Evolutionary conservation across 108 stramenopile species (phyloP), one percentile per base, ranked within the genome.

Genomic region (Skeletonema tropicum): DNA sequence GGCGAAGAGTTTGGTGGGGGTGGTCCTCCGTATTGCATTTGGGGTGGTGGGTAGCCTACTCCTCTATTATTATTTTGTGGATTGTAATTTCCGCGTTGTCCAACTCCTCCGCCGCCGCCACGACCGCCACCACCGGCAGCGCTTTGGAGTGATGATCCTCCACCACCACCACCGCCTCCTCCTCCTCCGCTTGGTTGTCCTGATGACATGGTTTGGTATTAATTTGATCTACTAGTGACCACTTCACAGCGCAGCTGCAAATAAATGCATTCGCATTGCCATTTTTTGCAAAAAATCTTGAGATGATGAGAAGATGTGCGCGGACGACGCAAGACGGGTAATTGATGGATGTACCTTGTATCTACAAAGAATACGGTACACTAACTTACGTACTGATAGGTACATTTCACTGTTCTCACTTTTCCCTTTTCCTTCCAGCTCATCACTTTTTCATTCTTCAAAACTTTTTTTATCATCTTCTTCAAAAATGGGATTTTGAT

Each of bases 141-240:
- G 2, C 30, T 32, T 59, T 73, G 72, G 17, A 73, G 49, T 8
- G 72, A 73, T 23, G 72, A 73, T 31, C 60, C 60, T 59, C 59
- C 70, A 30, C 65, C 59, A 29, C 58, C 65, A 23, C 52, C 52
- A 2, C 52, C 52, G 2, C 9, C 21, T 0, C 23, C 21, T 6
- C 23, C 21, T 52, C 17, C n/a, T 52, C 25, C n/a, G n/a, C n/a
- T n/a, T n/a, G n/a, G 21, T 55, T 55, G 52, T 55, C 21, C 21
- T 5, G 52, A 21, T n/a, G 52, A 55, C 52, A 55, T 55, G 19
- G 23, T 55, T 55, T 55, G 52, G 21, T 52, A 39, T 1, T n/a
- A n/a, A 45, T 45, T 13, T n/a, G 5, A 45, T 45, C 15, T n/a
- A 13, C 2, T 41, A 45, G n/a, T 45, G 42, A n/a, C 42, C 15